Percentiles rank a stretch among this genome's conserved stretches.
Evolutionary conservation across 2,329 filamentous ascomycete genomes (phyloP).

Genomic region (Arthroderma sp.): DNA sequence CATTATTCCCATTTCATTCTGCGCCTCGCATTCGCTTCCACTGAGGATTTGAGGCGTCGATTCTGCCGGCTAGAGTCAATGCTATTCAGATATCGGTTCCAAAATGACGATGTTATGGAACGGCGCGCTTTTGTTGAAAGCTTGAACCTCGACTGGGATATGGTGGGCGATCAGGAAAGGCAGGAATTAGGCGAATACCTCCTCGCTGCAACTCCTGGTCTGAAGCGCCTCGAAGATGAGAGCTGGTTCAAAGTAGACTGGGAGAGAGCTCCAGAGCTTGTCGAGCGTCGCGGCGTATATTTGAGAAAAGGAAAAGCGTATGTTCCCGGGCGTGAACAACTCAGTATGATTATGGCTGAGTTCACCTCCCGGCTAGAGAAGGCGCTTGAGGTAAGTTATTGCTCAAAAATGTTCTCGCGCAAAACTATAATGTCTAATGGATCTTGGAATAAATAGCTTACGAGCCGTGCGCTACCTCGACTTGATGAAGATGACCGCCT

Average conservation of each 20-base stretch:
- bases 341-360: constrained; percentile 78
- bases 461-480: constrained; percentile 76
- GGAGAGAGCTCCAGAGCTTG: constrained; percentile 79
- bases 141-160: constrained; percentile 72
- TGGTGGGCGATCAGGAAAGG: constrained; percentile 68
- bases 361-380: constrained; percentile 68
- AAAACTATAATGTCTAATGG: not conserved
- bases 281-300: constrained; percentile 66
- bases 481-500: constrained; percentile 94
- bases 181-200: constrained; percentile 51
- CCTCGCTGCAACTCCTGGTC: constrained; percentile 40
- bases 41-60: constrained; percentile 75
- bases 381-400: constrained; percentile 58
- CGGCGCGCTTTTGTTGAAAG: constrained; percentile 61
- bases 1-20: constrained; percentile 98
- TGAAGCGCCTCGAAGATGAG: constrained; percentile 54
- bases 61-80: constrained; percentile 79
- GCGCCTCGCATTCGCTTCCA: constrained; percentile 78
- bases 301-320: constrained; percentile 75
- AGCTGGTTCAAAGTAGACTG: constrained; percentile 95
- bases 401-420: not conserved
- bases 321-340: constrained; percentile 74
- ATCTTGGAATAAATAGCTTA: constrained; percentile 44
- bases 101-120: constrained; percentile 61
- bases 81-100: constrained; percentile 73